Percentiles rank a stretch among this genome's conserved stretches.
Evolutionary conservation across 1,284 basidiomycete species (phyloP).

Genomic region (Cronartium ribicola): DNA sequence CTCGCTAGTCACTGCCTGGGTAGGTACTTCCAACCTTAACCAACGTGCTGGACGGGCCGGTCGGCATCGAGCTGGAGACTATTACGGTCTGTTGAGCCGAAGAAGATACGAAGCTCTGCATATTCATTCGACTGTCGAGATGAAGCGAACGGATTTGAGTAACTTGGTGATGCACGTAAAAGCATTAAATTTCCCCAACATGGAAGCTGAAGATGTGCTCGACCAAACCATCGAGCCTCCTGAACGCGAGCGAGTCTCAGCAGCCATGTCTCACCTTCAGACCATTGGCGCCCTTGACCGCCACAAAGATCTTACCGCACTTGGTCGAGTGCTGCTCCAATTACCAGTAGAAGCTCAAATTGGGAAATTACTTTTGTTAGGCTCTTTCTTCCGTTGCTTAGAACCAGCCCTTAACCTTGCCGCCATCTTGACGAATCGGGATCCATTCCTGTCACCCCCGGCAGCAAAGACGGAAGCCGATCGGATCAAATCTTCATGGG

Average conservation of each 20-base stretch:
- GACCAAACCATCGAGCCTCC: slow-evolving; percentile 84
- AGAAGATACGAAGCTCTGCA: slow-evolving; percentile 64
- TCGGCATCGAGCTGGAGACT: slow-evolving; percentile 83
- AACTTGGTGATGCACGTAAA: slow-evolving; percentile 96
- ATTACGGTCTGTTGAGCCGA: slow-evolving; percentile 76
- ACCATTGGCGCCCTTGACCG: slow-evolving; percentile 84
- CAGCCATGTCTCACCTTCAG: slow-evolving; percentile 74
- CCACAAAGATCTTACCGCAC: slow-evolving; percentile 72
- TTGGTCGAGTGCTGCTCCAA: slow-evolving; percentile 82
- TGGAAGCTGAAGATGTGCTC: slow-evolving; percentile 82
- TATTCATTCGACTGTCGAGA: slow-evolving; percentile 87
- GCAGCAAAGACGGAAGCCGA: slow-evolving; percentile 58
- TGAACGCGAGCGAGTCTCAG: slow-evolving; percentile 67
- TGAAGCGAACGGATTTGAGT: slow-evolving; percentile 69
- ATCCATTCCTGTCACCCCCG: slow-evolving; percentile 78
- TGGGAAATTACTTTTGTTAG: slow-evolving; percentile 82
- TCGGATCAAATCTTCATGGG: slow-evolving; percentile 74
- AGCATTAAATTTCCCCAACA: slow-evolving; percentile 83
- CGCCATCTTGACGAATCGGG: slow-evolving; percentile 80
- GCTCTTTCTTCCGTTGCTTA: slow-evolving; percentile 88
- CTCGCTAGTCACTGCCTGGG: slow-evolving; percentile 81
- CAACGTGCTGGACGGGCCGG: slow-evolving; percentile 92
- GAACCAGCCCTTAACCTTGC: slow-evolving; percentile 84
- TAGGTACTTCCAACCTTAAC: slow-evolving; percentile 85
- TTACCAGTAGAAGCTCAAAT: slow-evolving; percentile 85